Percentiles rank a stretch among this genome's conserved stretches.
phyloP scores from a whole-genome alignment of 208 protist genomes.

The Plasmodiophora brassicae region DNA sequence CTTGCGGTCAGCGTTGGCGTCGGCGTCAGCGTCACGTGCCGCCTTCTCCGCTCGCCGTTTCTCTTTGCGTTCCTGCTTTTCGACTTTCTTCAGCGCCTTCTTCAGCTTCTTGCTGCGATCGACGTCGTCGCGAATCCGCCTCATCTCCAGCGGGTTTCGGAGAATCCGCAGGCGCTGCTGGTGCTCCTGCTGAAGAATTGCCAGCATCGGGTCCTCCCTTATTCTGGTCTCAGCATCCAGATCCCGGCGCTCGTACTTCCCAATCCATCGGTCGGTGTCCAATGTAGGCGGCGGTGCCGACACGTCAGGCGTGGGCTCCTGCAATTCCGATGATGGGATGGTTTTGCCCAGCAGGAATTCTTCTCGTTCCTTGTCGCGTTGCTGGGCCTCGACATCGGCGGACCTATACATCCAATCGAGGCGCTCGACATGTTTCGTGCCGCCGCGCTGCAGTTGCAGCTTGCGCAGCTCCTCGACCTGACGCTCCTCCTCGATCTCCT shows the following conservation, averaged over 20 bases:
- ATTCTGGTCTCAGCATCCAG: conserved; percentile 16
- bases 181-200: background rate
- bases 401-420: conserved; percentile 31
- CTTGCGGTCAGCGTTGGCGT: background rate
- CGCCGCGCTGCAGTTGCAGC: background rate
- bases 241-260: conserved; percentile 3
- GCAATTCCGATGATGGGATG: background rate
- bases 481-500: conserved; percentile 22
- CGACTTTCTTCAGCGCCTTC: conserved; percentile 21
- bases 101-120: background rate
- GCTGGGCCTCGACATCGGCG: background rate
- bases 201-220: conserved; percentile 28
- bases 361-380: background rate
- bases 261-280: background rate
- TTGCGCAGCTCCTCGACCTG: background rate
- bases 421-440: background rate
- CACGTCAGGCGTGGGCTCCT: background rate
- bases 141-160: conserved; percentile 32
- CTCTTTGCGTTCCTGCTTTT: background rate
- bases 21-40: background rate
- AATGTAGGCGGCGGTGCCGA: background rate
- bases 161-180: background rate
- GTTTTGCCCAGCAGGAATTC: background rate
- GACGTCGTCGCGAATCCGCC: background rate
- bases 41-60: background rate